phyloP scores from a whole-genome alignment of 345 rosid species.

The Euclidium syriacum region DNA sequence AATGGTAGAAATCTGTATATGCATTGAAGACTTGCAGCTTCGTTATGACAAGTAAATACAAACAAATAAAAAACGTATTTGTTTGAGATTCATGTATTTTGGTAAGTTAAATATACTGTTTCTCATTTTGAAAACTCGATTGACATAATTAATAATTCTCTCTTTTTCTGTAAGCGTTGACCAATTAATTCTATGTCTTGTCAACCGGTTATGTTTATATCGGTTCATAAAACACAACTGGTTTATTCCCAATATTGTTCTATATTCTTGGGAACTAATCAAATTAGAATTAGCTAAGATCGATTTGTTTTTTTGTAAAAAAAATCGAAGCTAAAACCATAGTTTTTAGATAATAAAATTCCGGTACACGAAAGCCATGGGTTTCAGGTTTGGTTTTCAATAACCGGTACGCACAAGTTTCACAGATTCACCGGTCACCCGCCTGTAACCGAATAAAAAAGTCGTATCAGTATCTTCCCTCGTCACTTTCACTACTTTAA shows the following conservation, averaged over 20 bases:
- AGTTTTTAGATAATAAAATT: neutral
- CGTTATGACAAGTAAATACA: constrained; percentile 3
- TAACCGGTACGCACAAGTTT: constrained; percentile 14
- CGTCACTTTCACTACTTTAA: constrained; percentile 26
- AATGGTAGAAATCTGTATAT: constrained; percentile 13
- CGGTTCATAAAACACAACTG: constrained; percentile 13
- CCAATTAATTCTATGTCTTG: neutral
- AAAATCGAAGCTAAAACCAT: neutral
- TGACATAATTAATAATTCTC: neutral
- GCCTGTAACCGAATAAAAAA: constrained; percentile 18
- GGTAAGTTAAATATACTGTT: neutral
- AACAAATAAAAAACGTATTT: constrained; percentile 2
- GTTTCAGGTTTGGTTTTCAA: constrained; percentile 27
- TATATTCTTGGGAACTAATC: neutral
- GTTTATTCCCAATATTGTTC: neutral
- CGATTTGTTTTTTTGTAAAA: no score
- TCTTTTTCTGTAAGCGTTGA: neutral
- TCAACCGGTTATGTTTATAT: neutral
- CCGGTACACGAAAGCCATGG: neutral
- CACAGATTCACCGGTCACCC: constrained; percentile 7
- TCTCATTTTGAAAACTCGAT: neutral
- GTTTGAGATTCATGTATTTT: neutral
- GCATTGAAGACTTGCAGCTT: neutral
- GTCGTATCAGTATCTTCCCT: constrained; percentile 14
- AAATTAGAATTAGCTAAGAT: neutral